phyloP scores from a whole-genome alignment of 208 protist species.

The Trypanosoma conorhini region DNA sequence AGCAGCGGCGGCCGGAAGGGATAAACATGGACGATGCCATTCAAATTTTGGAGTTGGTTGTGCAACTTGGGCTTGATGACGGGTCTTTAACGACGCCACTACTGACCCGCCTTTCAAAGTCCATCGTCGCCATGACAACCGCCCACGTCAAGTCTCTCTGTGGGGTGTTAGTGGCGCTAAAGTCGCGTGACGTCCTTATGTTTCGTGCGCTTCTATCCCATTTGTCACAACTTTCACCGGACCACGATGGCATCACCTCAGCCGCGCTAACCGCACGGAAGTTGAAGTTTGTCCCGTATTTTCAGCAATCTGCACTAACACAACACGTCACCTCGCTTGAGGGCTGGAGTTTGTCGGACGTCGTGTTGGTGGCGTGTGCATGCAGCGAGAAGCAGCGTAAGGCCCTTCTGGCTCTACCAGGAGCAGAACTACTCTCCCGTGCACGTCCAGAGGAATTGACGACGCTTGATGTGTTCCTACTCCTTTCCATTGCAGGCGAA shows the following conservation, averaged over 20 bases:
- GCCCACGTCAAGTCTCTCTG: constrained; percentile 10
- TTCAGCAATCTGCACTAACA: constrained; percentile 23
- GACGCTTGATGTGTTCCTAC: constrained; percentile 28
- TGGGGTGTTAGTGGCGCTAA: constrained; percentile 20
- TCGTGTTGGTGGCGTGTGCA: constrained; percentile 22
- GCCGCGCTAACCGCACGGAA: constrained; percentile 21
- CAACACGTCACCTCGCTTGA: constrained; percentile 22
- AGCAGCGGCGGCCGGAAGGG: constrained; percentile 5
- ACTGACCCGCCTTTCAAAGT: constrained; percentile 24
- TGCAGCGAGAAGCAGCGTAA: constrained; percentile 27
- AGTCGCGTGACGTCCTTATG: constrained; percentile 29
- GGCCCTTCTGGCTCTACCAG: constrained; percentile 24
- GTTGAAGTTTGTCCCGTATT: constrained; percentile 29
- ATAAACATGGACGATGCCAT: constrained; percentile 11
- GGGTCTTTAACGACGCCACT: constrained; percentile 10
- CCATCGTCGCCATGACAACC: constrained; percentile 18
- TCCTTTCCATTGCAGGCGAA: constrained; percentile 14
- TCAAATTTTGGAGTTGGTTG: constrained; percentile 13
- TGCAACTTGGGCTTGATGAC: constrained; percentile 12
- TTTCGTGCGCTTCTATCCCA: constrained; percentile 30
- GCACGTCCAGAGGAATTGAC: constrained; percentile 18
- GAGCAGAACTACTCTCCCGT: constrained; percentile 12
- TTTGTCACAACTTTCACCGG: constrained; percentile 1
- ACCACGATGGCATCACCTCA: constrained; percentile 12
- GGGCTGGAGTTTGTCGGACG: constrained; percentile 25